These are phyloP conservation scores for Cladosporium halotolerans DNA, from an alignment of 2,329 filamentous ascomycete genomes.

Conservation along the genomic window DNA sequence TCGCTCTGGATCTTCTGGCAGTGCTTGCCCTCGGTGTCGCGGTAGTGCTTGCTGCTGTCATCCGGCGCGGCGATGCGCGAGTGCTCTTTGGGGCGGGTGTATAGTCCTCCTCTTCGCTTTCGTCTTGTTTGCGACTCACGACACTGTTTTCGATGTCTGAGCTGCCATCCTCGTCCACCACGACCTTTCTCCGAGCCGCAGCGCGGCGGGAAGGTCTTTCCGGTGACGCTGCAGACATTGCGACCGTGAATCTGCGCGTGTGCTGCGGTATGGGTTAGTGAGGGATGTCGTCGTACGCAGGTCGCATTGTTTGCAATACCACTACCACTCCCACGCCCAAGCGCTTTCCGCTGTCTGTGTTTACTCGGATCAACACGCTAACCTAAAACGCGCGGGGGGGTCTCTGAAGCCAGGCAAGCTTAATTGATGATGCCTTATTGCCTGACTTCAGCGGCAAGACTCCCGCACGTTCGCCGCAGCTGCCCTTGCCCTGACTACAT, in stretches of 20 bases:
- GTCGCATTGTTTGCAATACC: no score
- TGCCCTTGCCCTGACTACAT: background rate
- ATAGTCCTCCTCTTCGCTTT: slow-evolving; percentile 67
- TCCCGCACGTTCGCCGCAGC: background rate
- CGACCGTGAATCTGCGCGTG: background rate
- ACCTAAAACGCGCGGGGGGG: background rate
- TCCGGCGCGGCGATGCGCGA: slow-evolving; percentile 52
- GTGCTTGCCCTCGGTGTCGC: slow-evolving; percentile 41
- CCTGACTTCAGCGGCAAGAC: background rate
- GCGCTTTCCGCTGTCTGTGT: background rate
- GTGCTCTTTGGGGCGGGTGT: slow-evolving; percentile 62
- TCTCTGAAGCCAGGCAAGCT: background rate
- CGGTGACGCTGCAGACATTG: slow-evolving; percentile 25
- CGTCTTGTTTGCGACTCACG: slow-evolving; percentile 46
- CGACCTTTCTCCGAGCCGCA: slow-evolving; percentile 61
- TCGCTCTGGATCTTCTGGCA: slow-evolving; percentile 41
- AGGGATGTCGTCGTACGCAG: background rate
- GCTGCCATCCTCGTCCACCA: slow-evolving; percentile 65
- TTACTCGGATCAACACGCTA: slow-evolving; percentile 6
- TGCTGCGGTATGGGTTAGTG: slow-evolving; percentile 4
- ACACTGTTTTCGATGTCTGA: slow-evolving; percentile 51
- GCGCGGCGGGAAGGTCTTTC: slow-evolving; percentile 55
- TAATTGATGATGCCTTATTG: background rate
- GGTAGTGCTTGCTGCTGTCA: slow-evolving; percentile 41
- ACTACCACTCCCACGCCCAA: background rate